Evolutionary conservation across 352 stramenopile genomes (phyloP), one percentile per base, ranked within the genome.

Genomic region (Saprolegnia diclina): DNA sequence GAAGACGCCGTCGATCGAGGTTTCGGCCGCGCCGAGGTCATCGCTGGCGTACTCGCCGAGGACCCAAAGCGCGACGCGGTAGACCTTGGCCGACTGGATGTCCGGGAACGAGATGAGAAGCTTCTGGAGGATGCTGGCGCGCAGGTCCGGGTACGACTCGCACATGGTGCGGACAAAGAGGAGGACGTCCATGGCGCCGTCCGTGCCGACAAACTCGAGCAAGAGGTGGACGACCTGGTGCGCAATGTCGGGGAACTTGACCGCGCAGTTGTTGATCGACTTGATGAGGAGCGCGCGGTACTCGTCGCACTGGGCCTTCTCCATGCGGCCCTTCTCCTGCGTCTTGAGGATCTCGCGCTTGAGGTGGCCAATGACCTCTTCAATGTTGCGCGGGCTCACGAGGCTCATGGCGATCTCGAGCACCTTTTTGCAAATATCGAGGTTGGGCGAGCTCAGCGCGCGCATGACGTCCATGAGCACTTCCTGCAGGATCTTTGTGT

Each of bases 381-480:
- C 90, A 59, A 99, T 98, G 80, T 99, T 99, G 50, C 97, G 92
- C 44, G 92, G 85, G 21, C 82, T 98, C 19, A 99, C 95, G 21
- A 99, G 81, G 48, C 98, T 94, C 89, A 99, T 99, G 59, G 94
- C 94, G 46, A 99, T 97, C 72, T 98, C 89, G 14, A 99, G 77
- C 29, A 99, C 96, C 79, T 99, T 99, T 72, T 98, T 96, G 75
- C 97, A 99, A 73, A 99, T 98, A 74, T 99, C 96, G 10, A 98
- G 86, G 74, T 98, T 99, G 26, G 97, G 97, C 57, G 93, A 98
- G 40, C 84, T 88, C 9, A 99, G 79, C 35, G 94, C 97, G 45
- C 97, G 87, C 75, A 99, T 88, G 65, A 99, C 98, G 75, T 99
- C 98, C 96, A 99, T 99, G 61, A 99, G 79, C 40, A 99, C 90